A percentile compares a stretch with the other conserved stretches of the same genome.
Conservation (phyloP, 495 filamentous ascomycete genomes). For the Penicillium coffeae region DNA sequence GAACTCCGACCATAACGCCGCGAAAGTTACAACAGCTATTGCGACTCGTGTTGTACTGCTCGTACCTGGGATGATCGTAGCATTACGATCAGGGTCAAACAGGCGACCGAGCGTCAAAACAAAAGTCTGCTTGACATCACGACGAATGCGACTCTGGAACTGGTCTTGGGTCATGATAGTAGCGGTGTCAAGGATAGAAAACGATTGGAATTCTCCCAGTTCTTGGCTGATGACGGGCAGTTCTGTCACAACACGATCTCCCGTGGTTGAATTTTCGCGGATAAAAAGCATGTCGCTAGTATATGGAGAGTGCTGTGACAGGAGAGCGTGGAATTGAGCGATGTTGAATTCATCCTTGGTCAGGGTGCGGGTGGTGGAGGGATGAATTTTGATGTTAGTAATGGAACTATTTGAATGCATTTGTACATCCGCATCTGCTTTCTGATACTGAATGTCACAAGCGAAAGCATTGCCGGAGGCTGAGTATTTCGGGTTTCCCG, state of each 20-base stretch:
- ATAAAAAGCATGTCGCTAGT: constrained; percentile 41
- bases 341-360: constrained; percentile 30
- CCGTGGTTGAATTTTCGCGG: constrained; percentile 27
- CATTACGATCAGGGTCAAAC: constrained; percentile 29
- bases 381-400: constrained; percentile 20
- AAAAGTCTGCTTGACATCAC: constrained; percentile 34
- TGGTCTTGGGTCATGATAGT: constrained; percentile 29
- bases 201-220: constrained; percentile 30
- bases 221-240: constrained; percentile 37
- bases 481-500: constrained; percentile 12
- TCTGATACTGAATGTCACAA: constrained; percentile 33
- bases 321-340: constrained; percentile 32
- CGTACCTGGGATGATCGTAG: constrained; percentile 21
- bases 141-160: constrained; percentile 29
- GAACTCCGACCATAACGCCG: constrained; percentile 31
- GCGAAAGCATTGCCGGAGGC: constrained; percentile 33
- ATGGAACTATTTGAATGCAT: constrained; percentile 45
- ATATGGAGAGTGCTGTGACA: constrained; percentile 33
- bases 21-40: constrained; percentile 31
- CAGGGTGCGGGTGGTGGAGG: constrained; percentile 16
- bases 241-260: constrained; percentile 29
- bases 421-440: constrained; percentile 27
- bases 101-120: constrained; percentile 34
- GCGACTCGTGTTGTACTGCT: constrained; percentile 28
- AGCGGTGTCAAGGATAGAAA: constrained; percentile 32